phyloP scores from a whole-genome alignment of 441 rosid genomes.

The Erodium moschatum region DNA sequence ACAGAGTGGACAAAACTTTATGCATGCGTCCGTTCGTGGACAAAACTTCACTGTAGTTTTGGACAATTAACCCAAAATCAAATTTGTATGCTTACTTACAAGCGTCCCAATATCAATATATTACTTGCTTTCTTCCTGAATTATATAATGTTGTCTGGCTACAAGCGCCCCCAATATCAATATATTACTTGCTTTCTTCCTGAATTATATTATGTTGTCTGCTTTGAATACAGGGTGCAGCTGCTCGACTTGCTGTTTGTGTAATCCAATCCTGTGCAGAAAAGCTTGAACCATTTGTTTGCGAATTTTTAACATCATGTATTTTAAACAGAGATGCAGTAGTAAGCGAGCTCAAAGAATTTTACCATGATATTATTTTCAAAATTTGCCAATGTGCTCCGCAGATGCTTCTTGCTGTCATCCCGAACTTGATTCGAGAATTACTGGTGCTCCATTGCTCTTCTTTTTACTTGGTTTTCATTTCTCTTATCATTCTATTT shows the following conservation, averaged over 20 bases:
- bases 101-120: not conserved
- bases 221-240: constrained; percentile 36
- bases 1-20: too few species aligned
- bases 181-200: constrained; percentile 2
- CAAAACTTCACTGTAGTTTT: too few species aligned
- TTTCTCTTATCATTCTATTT: constrained; percentile 15
- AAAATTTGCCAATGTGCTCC: constrained; percentile 67
- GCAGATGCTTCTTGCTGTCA: constrained; percentile 63
- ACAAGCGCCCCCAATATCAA: not conserved
- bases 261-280: constrained; percentile 58
- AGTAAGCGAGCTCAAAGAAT: constrained; percentile 59
- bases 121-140: constrained; percentile 4
- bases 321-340: constrained; percentile 56
- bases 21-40: too few species aligned
- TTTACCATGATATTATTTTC: constrained; percentile 70
- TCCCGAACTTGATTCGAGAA: constrained; percentile 70
- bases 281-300: constrained; percentile 61
- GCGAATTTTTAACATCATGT: constrained; percentile 72
- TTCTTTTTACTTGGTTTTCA: constrained; percentile 17
- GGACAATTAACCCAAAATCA: too few species aligned
- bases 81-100: too few species aligned
- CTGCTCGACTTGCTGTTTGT: constrained; percentile 65
- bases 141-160: too few species aligned
- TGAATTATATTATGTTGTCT: too few species aligned
- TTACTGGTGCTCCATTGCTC: constrained; percentile 46